Conservation (phyloP, 352 stramenopile species). For the Bremia lactucae region DNA sequence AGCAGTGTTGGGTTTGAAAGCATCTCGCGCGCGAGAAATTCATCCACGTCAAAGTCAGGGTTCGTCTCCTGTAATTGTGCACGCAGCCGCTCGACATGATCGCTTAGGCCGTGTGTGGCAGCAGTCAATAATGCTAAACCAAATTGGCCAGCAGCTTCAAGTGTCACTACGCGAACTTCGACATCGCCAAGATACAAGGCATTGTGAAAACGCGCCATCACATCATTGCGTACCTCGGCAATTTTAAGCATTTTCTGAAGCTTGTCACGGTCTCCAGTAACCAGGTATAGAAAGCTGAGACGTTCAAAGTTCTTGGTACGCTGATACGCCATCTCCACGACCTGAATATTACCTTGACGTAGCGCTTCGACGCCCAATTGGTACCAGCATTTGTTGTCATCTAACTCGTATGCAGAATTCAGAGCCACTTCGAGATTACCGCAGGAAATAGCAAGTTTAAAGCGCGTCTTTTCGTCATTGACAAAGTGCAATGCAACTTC, state of each 20-base stretch:
- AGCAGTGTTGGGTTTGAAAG: constrained; percentile 74
- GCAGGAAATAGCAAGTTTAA: constrained; percentile 97
- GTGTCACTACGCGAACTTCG: constrained; percentile 89
- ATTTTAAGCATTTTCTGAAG: constrained; percentile 99
- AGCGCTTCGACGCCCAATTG: constrained; percentile 95
- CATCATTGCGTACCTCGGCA: constrained; percentile 94
- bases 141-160: constrained; percentile 93
- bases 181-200: constrained; percentile 96
- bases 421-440: constrained; percentile 98
- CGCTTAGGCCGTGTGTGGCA: constrained; percentile 90
- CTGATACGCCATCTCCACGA: constrained; percentile 99
- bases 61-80: constrained; percentile 87
- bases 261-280: constrained; percentile 98
- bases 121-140: constrained; percentile 94
- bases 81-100: constrained; percentile 91
- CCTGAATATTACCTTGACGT: constrained; percentile 96
- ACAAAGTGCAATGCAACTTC: constrained; percentile 99
- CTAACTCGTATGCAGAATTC: constrained; percentile 92
- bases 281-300: constrained; percentile 98
- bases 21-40: constrained; percentile 59
- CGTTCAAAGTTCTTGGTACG: constrained; percentile 99
- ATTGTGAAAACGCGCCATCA: constrained; percentile 99
- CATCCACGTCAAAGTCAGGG: constrained; percentile 52
- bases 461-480: constrained; percentile 95
- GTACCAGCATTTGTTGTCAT: constrained; percentile 94